A percentile compares a stretch with the other conserved stretches of the same genome.
These are phyloP conservation scores for Sanguinoderma infundibulare DNA, from an alignment of 1,284 basidiomycete species.

Conservation along the genomic window DNA sequence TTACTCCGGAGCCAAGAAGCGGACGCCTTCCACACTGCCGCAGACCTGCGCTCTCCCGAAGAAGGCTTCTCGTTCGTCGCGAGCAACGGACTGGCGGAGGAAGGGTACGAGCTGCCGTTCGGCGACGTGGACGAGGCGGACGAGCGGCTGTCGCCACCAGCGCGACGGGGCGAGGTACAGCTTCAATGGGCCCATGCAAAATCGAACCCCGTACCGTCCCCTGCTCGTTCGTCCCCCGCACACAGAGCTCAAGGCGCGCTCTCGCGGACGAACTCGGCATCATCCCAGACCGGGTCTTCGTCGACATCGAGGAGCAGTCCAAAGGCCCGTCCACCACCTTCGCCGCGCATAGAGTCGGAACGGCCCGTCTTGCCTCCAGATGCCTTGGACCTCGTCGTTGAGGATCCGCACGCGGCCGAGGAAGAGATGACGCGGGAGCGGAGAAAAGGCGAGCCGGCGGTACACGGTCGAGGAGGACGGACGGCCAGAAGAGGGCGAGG, in stretches of 20 bases:
- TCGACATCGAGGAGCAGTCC: constrained; percentile 35
- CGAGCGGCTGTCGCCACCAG: constrained; percentile 40
- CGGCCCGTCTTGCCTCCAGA: constrained; percentile 62
- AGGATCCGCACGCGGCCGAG: constrained; percentile 56
- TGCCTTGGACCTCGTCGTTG: constrained; percentile 80
- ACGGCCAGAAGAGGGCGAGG: constrained; percentile 42
- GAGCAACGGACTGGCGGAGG: constrained; percentile 44
- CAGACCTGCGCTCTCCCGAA: constrained; percentile 50
- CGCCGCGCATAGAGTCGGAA: constrained; percentile 39
- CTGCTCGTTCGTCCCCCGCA: constrained; percentile 25
- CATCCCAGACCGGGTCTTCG: constrained; percentile 20
- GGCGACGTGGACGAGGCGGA: constrained; percentile 66
- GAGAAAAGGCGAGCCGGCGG: constrained; percentile 56
- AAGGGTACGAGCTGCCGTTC: constrained; percentile 70
- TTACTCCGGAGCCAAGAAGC: constrained; percentile 70
- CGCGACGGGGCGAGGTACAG: constrained; percentile 41
- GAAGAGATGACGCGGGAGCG: constrained; percentile 54
- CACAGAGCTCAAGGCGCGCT: constrained; percentile 6
- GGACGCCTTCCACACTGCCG: constrained; percentile 67
- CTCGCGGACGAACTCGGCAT: constrained; percentile 19
- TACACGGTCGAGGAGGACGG: constrained; percentile 46
- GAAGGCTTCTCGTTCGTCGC: constrained; percentile 39
- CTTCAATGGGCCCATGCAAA: constrained; percentile 51
- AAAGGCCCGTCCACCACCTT: constrained; percentile 34
- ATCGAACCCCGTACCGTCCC: constrained; percentile 21